Evolutionary conservation across 2,329 filamentous ascomycete genomes (phyloP), one percentile per base, ranked within the genome.

Genomic region (Chaetomium olivaceum): DNA sequence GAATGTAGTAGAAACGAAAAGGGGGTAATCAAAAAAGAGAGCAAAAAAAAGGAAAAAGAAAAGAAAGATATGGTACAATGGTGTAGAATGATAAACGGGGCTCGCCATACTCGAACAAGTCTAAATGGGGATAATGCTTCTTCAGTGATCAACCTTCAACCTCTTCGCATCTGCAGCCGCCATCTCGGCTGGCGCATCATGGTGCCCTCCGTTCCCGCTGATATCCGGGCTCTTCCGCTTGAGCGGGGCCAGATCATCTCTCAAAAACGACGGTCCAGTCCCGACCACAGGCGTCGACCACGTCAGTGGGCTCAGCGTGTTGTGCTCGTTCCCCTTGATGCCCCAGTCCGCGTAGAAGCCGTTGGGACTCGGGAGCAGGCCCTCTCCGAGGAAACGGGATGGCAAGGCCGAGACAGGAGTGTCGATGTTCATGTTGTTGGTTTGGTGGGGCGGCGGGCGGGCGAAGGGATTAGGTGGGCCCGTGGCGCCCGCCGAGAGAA

Each of bases 401-500:
- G 95, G 95, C 12, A 99, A 82, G 3, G 94, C 93, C 1, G 93
- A 97, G n/a, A 96, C 93, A 0, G 95, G 95, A 0, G 95, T 95
- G 74, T 95, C 89, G 55, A 87, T 85, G 68, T 79, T 79, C 77
- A 86, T 89, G 59, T 76, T 80, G 66, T 74, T 80, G 72, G 84
- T 87, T 64, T 87, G 83, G 31, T 93, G 91, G 4, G 91, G 92
- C 29, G 89, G 86, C 0, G 94, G 95, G 51, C 94, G 86, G 8
- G 95, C 95, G 76, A 98, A 99, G 0, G 95, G 95, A 76, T 99
- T 99, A 2, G 93, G 93, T 16, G 95, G 95, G 0, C 95, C 95
- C 46, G 89, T 90, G 9, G 95, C 94, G 50, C 95, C 95, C 0
- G 95, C 95, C 57, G 93, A 97, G 63, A 97, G 82, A 7, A 98